These are phyloP conservation scores for Aureobasidium sp. DNA, from an alignment of 2,329 filamentous ascomycete genomes.

Conservation along the genomic window DNA sequence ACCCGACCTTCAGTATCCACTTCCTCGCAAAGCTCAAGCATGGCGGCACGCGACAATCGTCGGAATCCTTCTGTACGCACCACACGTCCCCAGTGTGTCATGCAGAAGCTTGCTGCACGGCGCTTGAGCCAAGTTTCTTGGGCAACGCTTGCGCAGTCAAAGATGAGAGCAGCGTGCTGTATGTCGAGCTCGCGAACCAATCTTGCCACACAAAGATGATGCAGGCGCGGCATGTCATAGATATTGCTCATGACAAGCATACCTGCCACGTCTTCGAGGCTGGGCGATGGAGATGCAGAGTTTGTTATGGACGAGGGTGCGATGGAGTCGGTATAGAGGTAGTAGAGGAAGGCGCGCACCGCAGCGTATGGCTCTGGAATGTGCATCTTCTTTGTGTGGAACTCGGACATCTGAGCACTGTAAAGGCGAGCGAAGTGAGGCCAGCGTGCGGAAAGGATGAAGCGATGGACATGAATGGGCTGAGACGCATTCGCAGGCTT, in stretches of 20 bases:
- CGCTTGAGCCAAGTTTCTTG: slow-evolving; percentile 91
- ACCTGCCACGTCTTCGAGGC: slow-evolving; percentile 77
- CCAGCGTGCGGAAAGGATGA: slow-evolving; percentile 93
- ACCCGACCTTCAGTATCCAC: slow-evolving; percentile 90
- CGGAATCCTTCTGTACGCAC: slow-evolving; percentile 85
- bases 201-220: slow-evolving; percentile 82
- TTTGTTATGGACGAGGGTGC: slow-evolving; percentile 24
- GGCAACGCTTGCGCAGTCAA: slow-evolving; percentile 85
- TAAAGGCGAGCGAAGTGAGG: slow-evolving; percentile 92
- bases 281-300: slow-evolving; percentile 33
- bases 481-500: slow-evolving; percentile 49
- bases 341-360: slow-evolving; percentile 90
- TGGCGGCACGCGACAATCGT: slow-evolving; percentile 63
- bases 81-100: slow-evolving; percentile 90
- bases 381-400: slow-evolving; percentile 94
- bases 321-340: slow-evolving; percentile 94
- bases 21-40: slow-evolving; percentile 89
- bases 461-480: slow-evolving; percentile 88
- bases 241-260: slow-evolving; percentile 97
- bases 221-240: slow-evolving; percentile 91
- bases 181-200: slow-evolving; percentile 87
- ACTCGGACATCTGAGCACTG: slow-evolving; percentile 91
- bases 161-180: slow-evolving; percentile 89
- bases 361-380: slow-evolving; percentile 94
- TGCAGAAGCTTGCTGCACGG: slow-evolving; percentile 77